phyloP scores from a whole-genome alignment of 2,329 filamentous ascomycete species.

The Pseudocercospora fijiensis region DNA sequence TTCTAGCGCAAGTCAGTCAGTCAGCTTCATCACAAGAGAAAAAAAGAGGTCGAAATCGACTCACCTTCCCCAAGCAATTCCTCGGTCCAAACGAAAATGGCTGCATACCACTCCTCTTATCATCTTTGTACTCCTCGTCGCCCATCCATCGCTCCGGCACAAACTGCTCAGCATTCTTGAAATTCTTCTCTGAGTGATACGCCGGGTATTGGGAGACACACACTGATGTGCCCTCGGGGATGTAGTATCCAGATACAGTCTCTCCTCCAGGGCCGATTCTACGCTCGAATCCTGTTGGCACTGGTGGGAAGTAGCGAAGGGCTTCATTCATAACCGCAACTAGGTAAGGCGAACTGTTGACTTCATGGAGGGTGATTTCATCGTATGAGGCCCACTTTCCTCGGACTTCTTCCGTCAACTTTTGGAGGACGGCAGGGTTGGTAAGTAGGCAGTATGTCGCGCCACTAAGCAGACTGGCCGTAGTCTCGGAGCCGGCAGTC shows the following conservation, averaged over 20 bases:
- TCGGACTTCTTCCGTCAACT: conserved; percentile 46
- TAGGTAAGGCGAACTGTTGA: conserved; percentile 39
- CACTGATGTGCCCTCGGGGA: conserved; percentile 34
- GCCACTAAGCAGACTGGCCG: conserved; percentile 48
- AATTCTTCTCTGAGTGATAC: conserved; percentile 30
- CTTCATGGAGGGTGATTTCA: conserved; percentile 31
- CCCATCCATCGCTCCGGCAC: conserved; percentile 38
- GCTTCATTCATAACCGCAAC: conserved; percentile 48
- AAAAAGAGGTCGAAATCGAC: background rate
- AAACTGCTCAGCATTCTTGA: conserved; percentile 29
- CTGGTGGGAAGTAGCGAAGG: conserved; percentile 47
- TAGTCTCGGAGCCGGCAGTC: conserved; percentile 54
- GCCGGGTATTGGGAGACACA: conserved; percentile 30
- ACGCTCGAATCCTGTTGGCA: conserved; percentile 42
- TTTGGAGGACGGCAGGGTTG: conserved; percentile 40
- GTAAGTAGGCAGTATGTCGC: conserved; percentile 44
- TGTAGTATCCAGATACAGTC: conserved; percentile 31
- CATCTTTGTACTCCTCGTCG: conserved; percentile 29
- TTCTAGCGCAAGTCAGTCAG: conserved; percentile 21
- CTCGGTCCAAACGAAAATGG: conserved; percentile 38
- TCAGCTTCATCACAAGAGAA: background rate
- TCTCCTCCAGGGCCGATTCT: conserved; percentile 30
- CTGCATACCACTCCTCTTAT: conserved; percentile 33
- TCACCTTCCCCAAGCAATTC: conserved; percentile 30
- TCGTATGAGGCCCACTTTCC: conserved; percentile 37